Conservation (phyloP, 1,284 basidiomycete genomes). For the Apiotrichum porosum region DNA sequence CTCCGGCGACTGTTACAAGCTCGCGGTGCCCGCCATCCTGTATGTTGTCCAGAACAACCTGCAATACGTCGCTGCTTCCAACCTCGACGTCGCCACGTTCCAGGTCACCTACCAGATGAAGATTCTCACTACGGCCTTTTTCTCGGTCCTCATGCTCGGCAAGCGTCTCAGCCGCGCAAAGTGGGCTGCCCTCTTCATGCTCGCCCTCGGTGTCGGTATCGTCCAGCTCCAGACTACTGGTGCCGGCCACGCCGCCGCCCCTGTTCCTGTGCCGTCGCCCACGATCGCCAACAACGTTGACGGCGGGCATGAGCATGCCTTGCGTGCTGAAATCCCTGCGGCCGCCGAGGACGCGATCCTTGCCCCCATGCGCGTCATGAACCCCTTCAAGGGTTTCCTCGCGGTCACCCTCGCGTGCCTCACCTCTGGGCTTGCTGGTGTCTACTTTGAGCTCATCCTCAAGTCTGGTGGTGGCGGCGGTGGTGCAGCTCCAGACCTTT, state of each 20-base stretch:
- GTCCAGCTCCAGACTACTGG: slow-evolving; percentile 72
- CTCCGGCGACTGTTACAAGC: slow-evolving; percentile 89
- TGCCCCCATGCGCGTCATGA: slow-evolving; percentile 51
- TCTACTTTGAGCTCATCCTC: slow-evolving; percentile 97
- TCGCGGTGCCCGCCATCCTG: slow-evolving; percentile 91
- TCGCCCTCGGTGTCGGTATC: slow-evolving; percentile 85
- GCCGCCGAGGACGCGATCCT: slow-evolving; percentile 2
- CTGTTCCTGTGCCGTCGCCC: background rate
- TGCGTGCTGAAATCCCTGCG: slow-evolving; percentile 16
- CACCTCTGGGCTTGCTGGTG: slow-evolving; percentile 94
- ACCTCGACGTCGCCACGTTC: slow-evolving; percentile 90
- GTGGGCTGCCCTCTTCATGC: slow-evolving; percentile 76
- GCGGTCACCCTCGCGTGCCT: slow-evolving; percentile 89
- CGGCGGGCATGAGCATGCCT: slow-evolving; percentile 10
- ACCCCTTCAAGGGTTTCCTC: slow-evolving; percentile 70
- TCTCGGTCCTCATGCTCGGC: slow-evolving; percentile 83
- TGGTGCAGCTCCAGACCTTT: slow-evolving; percentile 59
- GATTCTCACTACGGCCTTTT: slow-evolving; percentile 92
- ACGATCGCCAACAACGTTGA: background rate
- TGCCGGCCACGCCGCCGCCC: slow-evolving; percentile 4
- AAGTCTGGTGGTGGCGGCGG: slow-evolving; percentile 59
- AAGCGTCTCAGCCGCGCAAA: slow-evolving; percentile 69
- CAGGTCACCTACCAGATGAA: slow-evolving; percentile 90
- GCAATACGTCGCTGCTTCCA: slow-evolving; percentile 88
- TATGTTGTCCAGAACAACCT: slow-evolving; percentile 96